A percentile compares a stretch with the other conserved stretches of the same genome.
Evolutionary conservation across 1,139 yeast species (phyloP).

Genomic region (Sugiyamaella japonica): DNA sequence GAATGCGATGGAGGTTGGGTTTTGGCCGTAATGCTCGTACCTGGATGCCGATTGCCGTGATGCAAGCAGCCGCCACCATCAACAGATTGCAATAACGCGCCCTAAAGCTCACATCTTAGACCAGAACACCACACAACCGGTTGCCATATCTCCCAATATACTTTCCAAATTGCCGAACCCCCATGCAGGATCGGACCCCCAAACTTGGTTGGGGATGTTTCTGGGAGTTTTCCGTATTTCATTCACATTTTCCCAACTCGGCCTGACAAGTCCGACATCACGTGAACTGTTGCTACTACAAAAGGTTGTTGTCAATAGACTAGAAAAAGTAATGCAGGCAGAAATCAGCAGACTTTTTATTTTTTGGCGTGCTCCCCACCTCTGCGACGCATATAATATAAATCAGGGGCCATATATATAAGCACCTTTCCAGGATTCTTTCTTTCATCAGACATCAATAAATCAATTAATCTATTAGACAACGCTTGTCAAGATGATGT

Average conservation of each 20-base stretch:
- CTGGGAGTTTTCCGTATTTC: not conserved
- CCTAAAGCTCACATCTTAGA: too few relatives aligned
- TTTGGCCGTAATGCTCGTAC: too few relatives aligned
- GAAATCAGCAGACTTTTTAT: constrained; percentile 6
- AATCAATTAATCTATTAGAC: not conserved
- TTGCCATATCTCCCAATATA: too few relatives aligned
- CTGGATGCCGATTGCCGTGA: too few relatives aligned
- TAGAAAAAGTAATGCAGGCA: not conserved
- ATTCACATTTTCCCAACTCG: too few relatives aligned
- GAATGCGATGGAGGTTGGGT: too few relatives aligned
- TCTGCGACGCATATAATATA: not conserved
- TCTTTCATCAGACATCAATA: not conserved
- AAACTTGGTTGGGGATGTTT: not conserved
- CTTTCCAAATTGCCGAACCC: too few relatives aligned
- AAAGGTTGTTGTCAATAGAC: too few relatives aligned
- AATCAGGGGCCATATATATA: constrained; percentile 6
- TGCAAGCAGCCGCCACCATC: too few relatives aligned
- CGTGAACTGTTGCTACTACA: not conserved
- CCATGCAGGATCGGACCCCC: too few relatives aligned
- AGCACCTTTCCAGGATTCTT: not conserved
- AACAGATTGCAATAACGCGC: too few relatives aligned
- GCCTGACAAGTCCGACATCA: not conserved
- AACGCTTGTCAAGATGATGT: constrained; percentile 3
- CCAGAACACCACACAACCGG: too few relatives aligned
- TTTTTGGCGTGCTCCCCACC: not conserved